A percentile compares a stretch with the other conserved stretches of the same genome.
Conservation (phyloP, 169 alveolate genomes). For the Babesia sp. region DNA sequence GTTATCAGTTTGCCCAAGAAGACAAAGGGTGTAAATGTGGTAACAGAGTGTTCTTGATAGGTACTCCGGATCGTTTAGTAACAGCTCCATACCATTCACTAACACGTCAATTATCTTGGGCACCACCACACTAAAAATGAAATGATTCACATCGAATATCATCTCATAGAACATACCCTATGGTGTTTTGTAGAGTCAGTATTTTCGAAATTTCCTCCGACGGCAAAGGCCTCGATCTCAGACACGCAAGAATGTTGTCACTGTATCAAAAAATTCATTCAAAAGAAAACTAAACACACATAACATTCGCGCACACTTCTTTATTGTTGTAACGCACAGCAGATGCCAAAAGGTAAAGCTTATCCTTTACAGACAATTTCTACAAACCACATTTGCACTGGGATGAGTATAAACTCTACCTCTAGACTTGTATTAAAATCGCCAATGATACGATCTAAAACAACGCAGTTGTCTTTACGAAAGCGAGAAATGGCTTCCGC, state of each 20-base stretch:
- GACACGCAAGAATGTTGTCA: not conserved
- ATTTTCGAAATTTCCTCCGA: conserved; percentile 29
- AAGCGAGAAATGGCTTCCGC: conserved; percentile 56
- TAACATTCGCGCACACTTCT: not conserved
- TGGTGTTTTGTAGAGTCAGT: conserved; percentile 18
- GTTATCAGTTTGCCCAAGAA: conserved; percentile 10
- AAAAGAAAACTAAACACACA: not conserved
- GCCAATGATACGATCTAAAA: conserved; percentile 23
- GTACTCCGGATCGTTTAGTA: conserved; percentile 28
- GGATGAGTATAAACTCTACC: not conserved
- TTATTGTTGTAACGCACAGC: conserved; percentile 5
- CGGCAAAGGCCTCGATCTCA: not conserved
- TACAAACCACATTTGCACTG: not conserved
- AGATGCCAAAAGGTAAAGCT: conserved; percentile 12
- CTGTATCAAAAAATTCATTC: not conserved
- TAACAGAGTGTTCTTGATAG: conserved; percentile 6
- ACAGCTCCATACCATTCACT: conserved; percentile 33
- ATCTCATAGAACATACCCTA: conserved; percentile 20
- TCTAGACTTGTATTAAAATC: not conserved
- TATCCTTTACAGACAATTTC: conserved; percentile 10
- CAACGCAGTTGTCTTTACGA: conserved; percentile 4
- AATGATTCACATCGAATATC: no score
- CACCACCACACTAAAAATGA: conserved; percentile 4
- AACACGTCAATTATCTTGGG: conserved; percentile 24
- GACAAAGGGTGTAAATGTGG: conserved; percentile 19